Evolutionary conservation across 2,329 filamentous ascomycete species (phyloP).

Genomic region (Aaosphaeria pasadenensis): DNA sequence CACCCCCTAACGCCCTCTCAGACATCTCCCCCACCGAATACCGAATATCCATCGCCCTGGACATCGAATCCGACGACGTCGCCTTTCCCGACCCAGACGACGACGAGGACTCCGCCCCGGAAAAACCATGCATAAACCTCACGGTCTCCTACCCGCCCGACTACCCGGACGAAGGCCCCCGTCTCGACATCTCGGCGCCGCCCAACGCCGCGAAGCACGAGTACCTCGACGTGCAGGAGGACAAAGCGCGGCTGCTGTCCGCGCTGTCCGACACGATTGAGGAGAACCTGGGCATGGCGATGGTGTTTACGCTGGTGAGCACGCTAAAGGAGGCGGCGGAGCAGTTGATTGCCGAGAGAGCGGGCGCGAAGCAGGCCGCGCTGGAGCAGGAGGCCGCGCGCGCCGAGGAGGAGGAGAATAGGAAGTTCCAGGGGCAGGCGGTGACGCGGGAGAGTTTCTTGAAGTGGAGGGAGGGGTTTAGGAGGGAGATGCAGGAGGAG

Average conservation of each 20-base stretch:
- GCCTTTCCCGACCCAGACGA: slow-evolving; percentile 56
- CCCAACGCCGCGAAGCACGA: slow-evolving; percentile 68
- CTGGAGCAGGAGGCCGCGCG: slow-evolving; percentile 55
- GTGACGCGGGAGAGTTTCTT: slow-evolving; percentile 86
- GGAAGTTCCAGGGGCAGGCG: slow-evolving; percentile 87
- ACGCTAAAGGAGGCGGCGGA: slow-evolving; percentile 90
- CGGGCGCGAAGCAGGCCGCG: slow-evolving; percentile 57
- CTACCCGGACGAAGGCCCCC: slow-evolving; percentile 85
- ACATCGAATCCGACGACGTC: slow-evolving; percentile 53
- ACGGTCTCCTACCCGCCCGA: slow-evolving; percentile 84
- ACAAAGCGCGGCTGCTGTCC: slow-evolving; percentile 71
- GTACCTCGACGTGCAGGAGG: slow-evolving; percentile 74
- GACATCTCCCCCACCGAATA: slow-evolving; percentile 90
- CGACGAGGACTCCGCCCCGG: slow-evolving; percentile 56
- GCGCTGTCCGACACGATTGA: slow-evolving; percentile 72
- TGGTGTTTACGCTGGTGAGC: slow-evolving; percentile 90
- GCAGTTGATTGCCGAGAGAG: slow-evolving; percentile 71
- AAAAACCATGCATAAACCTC: slow-evolving; percentile 66
- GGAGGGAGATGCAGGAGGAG: slow-evolving; percentile 75
- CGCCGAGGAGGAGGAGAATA: slow-evolving; percentile 88
- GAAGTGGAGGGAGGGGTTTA: slow-evolving; percentile 76
- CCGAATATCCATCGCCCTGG: slow-evolving; percentile 80
- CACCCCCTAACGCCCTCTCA: slow-evolving; percentile 33
- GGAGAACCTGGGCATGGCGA: slow-evolving; percentile 94
- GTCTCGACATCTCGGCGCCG: slow-evolving; percentile 74